Evolutionary conservation across 345 rosid genomes (phyloP).

Genomic region (Cochlearia excelsa): DNA sequence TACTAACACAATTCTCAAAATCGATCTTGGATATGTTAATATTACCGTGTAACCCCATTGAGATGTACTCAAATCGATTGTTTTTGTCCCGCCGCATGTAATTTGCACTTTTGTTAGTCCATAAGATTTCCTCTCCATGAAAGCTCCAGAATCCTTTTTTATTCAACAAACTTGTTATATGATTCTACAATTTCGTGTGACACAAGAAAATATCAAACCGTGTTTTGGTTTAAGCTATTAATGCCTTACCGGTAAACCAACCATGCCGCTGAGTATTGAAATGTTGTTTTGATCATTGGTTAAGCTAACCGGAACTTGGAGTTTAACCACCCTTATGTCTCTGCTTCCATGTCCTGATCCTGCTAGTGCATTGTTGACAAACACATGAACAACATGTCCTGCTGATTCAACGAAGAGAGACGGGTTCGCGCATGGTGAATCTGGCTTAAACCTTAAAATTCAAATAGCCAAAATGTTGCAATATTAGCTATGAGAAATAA

Average conservation of each 20-base stretch:
- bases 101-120: conserved; percentile 53
- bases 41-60: conserved; percentile 81
- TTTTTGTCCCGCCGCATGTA: conserved; percentile 30
- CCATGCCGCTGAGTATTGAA: conserved; percentile 77
- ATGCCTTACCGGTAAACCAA: conserved; percentile 74
- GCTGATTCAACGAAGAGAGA: conserved; percentile 52
- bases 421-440: conserved; percentile 53
- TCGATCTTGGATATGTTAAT: not conserved
- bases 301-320: conserved; percentile 46
- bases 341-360: conserved; percentile 77
- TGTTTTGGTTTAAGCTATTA: conserved; percentile 1
- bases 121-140: conserved; percentile 53
- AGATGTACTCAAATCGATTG: conserved; percentile 43
- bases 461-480: not conserved
- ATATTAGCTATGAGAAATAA: not conserved
- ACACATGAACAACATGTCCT: conserved; percentile 72
- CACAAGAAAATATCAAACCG: not conserved
- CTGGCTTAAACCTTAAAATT: conserved; percentile 45
- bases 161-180: conserved; percentile 1
- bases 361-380: conserved; percentile 50
- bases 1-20: conserved; percentile 2
- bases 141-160: conserved; percentile 76
- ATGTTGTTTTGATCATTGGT: conserved; percentile 53
- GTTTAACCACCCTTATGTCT: conserved; percentile 42
- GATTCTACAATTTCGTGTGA: not conserved